Conservation (phyloP, 164 flowering plant species). For the Protea cynaroides region DNA sequence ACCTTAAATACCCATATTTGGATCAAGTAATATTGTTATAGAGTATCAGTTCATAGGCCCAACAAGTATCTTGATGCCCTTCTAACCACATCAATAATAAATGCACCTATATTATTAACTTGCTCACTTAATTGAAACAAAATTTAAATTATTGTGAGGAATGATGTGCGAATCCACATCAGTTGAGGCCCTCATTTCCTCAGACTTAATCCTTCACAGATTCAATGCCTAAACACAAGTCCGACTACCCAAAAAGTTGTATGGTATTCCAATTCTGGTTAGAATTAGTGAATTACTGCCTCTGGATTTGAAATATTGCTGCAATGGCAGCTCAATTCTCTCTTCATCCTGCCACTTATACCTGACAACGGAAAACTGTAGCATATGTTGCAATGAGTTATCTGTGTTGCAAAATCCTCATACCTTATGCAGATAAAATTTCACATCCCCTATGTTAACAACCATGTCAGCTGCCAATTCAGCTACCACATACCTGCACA, state of each 20-base stretch:
- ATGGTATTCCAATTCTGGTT: background rate
- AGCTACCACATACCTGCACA: conserved; percentile 72
- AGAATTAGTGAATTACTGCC: background rate
- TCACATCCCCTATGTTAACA: conserved; percentile 62
- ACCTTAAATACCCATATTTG: background rate
- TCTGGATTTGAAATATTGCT: background rate
- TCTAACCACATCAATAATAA: no score
- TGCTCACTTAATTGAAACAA: no score
- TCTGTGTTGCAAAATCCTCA: background rate
- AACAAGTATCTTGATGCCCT: background rate
- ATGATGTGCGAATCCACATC: no score
- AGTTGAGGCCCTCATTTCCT: no score
- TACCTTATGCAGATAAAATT: conserved; percentile 94
- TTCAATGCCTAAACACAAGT: no score
- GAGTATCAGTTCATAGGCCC: background rate
- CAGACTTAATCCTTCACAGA: no score
- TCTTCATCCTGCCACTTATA: no score
- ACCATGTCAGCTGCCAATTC: conserved; percentile 74
- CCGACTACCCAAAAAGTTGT: no score
- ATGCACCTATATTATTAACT: no score
- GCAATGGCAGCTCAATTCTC: background rate
- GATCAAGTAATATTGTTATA: background rate
- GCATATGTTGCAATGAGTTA: background rate
- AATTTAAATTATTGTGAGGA: no score
- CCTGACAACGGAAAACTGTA: no score